Conservation (phyloP, 1,139 yeast species). For the Candida sanyaensis region DNA sequence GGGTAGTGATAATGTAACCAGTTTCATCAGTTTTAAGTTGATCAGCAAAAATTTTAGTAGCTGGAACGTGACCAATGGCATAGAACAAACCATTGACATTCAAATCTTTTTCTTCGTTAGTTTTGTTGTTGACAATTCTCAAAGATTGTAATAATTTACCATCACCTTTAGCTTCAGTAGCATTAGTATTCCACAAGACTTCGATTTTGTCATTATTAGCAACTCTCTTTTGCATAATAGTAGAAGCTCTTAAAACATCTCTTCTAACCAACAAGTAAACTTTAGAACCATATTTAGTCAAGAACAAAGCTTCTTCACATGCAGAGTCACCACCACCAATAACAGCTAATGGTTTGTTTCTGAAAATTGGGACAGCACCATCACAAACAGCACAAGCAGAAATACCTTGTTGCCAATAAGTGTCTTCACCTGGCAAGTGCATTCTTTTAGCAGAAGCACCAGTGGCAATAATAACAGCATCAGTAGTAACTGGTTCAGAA, state of each 20-base stretch:
- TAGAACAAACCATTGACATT: conserved; percentile 91
- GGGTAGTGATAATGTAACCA: conserved; percentile 85
- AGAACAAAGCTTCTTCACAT: conserved; percentile 95
- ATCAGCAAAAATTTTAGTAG: conserved; percentile 71
- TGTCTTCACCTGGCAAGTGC: conserved; percentile 92
- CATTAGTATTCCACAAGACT: conserved; percentile 82
- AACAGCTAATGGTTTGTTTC: conserved; percentile 96
- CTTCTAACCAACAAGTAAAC: conserved; percentile 92
- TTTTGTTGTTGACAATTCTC: conserved; percentile 67
- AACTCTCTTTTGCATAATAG: conserved; percentile 95
- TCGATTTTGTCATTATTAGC: conserved; percentile 83
- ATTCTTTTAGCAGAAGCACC: conserved; percentile 98
- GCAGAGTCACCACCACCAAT: conserved; percentile 99
- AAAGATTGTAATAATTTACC: conserved; percentile 71
- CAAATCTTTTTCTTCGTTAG: conserved; percentile 67
- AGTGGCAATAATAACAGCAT: conserved; percentile 89
- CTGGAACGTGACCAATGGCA: conserved; percentile 98
- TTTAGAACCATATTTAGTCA: conserved; percentile 96
- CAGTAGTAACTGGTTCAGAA: conserved; percentile 85
- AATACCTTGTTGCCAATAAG: conserved; percentile 98
- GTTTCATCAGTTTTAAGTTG: conserved; percentile 84
- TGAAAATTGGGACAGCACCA: conserved; percentile 98
- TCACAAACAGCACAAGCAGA: conserved; percentile 99
- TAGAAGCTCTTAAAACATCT: conserved; percentile 90
- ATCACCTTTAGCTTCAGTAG: conserved; percentile 89